Percentiles rank a stretch among this genome's conserved stretches.
These are phyloP conservation scores for Chlorociboria aeruginascens DNA, from an alignment of 495 filamentous ascomycete species.

Conservation along the genomic window DNA sequence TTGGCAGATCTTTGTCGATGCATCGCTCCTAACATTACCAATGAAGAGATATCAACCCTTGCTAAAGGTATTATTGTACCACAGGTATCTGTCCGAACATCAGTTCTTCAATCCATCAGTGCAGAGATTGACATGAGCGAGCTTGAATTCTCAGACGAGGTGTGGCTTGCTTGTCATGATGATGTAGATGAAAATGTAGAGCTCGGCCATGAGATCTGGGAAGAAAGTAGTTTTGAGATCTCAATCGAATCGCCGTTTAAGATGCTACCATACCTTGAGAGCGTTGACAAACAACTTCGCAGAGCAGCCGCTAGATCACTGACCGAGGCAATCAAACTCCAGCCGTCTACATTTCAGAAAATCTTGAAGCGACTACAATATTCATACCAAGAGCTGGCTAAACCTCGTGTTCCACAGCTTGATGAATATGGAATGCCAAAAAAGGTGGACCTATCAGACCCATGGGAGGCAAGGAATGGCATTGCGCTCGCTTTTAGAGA, in stretches of 20 bases:
- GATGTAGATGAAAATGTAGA: constrained; percentile 80
- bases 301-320: constrained; percentile 73
- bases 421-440: constrained; percentile 89
- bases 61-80: constrained; percentile 64
- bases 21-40: constrained; percentile 60
- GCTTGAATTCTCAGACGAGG: constrained; percentile 70
- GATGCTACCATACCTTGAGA: constrained; percentile 69
- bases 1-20: constrained; percentile 71
- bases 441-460: constrained; percentile 72
- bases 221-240: constrained; percentile 76
- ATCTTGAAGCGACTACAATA: constrained; percentile 50
- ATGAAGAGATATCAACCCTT: constrained; percentile 57
- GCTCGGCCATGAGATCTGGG: constrained; percentile 79
- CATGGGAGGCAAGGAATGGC: constrained; percentile 82
- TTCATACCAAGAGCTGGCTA: constrained; percentile 64
- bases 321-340: constrained; percentile 52
- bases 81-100: constrained; percentile 68
- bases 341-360: constrained; percentile 41
- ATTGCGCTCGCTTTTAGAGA: constrained; percentile 78
- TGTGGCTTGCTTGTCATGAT: constrained; percentile 89
- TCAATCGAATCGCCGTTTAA: constrained; percentile 39
- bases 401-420: constrained; percentile 66
- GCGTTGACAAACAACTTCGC: constrained; percentile 65
- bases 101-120: constrained; percentile 81
- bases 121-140: constrained; percentile 86